Evolutionary conservation across 768 basidiomycete genomes (phyloP), one percentile per base, ranked within the genome.

Genomic region (Paxillus rubicundulus): DNA sequence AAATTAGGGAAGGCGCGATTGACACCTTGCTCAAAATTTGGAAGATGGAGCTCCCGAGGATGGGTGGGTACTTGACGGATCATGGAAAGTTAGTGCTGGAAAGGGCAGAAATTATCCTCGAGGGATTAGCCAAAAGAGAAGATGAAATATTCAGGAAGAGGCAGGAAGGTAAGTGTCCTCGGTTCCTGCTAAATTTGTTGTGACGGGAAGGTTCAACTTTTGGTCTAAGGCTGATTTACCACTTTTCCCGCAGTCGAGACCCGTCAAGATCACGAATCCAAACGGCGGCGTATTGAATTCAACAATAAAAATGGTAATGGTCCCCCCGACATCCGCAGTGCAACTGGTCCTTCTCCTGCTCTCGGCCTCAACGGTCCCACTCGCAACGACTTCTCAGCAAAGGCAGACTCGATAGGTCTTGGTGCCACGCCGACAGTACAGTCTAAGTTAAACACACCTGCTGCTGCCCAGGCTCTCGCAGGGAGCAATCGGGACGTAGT

Each of bases 1-100:
- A 99, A 78, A 99, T 99, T 68, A 84, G 97, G 63, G 96, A 99
- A 77, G 97, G 97, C 56, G 97, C 96, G 28, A 98, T 99, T 76
- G 97, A 98, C 77, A 97, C 90, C 52, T 76, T 99, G 55, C 74
- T 99, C 67, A 87, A 82, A 71, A 98, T 99, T 45, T 99, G 97
- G 97, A 93, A 90, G 72, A 78, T 78, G 72, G 92, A 94, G 68
- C 76, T 99, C 36, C 86, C 91, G 33, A 81, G 88, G 64, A 98
- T 99, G 97, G 96, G 95, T 48, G 97, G 97, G 42, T 99, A 98
- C 73, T 63, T 98, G 64, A 95, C 96, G 45, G 86, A 97, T 65
- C 87, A 97, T 70, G 97, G 97, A 52, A 80, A 82, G 63, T 79
- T 98, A 69, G 87, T 92, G 67, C 75, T 98, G 57, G 74, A 81